Evolutionary conservation across 768 basidiomycete species (phyloP), one percentile per base, ranked within the genome.

Genomic region (Xerocomus potaroensis): DNA sequence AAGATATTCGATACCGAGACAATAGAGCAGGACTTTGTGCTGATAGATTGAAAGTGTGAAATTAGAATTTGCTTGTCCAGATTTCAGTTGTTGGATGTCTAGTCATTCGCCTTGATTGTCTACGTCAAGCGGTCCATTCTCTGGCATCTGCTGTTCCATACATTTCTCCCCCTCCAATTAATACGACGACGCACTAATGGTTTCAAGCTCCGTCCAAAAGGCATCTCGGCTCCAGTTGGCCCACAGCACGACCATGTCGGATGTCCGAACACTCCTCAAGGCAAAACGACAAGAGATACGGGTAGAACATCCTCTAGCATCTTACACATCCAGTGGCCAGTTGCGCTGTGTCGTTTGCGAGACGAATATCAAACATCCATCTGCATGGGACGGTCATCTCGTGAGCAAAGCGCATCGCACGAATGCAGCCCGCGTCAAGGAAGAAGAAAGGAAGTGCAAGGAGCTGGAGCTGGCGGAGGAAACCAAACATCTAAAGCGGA

Each of bases 301-400:
- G 23, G 76, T 92, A 45, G 70, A 72, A 23, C 90, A 92, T 58
- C 85, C 86, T 2, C 72, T 82, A 34, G 89, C 89, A 6, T 66
- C 81, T 4, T 91, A 92, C 60, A 79, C 68, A 21, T 55, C 77
- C 4, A 68, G 68, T 22, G 86, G 87, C 37, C 83, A 86, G 58
- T 72, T 92, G 23, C 78, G 80, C 47, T 92, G 89, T 56, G 58
- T 71, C 4, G 76, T 80, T 21, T 92, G 89, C 58, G 73, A 73
- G 2, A 75, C 70, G 10, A 47, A 66, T 16, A 73, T 92, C 47
- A 91, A 90, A 57, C 80, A 89, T 57, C 76, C 86, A 3, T 79
- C 84, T 21, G 84, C 85, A n/a, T 92, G 89, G 89, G 81, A 89
- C 49, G 87, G 89, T 18, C 89, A 92, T 66, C 63, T 92, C 16